Evolutionary conservation across 2,329 filamentous ascomycete species (phyloP).

Genomic region (Diaporthe helianthi): DNA sequence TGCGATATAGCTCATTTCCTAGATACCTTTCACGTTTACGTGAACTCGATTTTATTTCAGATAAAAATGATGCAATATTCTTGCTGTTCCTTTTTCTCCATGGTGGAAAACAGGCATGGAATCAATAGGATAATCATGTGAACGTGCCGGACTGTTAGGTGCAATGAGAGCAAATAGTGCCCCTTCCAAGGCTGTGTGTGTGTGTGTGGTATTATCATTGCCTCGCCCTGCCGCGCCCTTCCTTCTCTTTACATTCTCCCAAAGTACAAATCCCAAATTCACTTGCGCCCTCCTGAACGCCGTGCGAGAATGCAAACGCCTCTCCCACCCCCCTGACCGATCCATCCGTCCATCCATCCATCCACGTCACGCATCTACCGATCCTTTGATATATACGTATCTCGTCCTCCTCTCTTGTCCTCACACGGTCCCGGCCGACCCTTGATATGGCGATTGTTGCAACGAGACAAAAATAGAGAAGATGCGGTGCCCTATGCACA

Average conservation of each 20-base stretch:
- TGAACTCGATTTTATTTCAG: neutral
- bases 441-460: neutral
- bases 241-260: neutral
- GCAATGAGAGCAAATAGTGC: neutral
- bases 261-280: neutral
- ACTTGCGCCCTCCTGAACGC: slow-evolving; percentile 15
- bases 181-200: neutral
- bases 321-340: neutral
- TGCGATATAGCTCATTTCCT: neutral
- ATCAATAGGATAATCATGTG: neutral
- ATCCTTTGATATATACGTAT: neutral
- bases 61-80: neutral
- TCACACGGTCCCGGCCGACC: neutral
- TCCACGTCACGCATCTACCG: too few species aligned
- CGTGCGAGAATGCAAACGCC: slow-evolving; percentile 30
- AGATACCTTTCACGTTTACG: neutral
- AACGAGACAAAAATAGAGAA: neutral
- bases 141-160: slow-evolving; percentile 10
- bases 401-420: neutral
- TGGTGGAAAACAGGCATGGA: too few species aligned
- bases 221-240: neutral
- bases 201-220: too few species aligned
- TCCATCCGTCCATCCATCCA: neutral
- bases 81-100: neutral
- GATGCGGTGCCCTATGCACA: neutral